Evolutionary conservation across 176 grass and related monocot genomes (phyloP).

Genomic region (Oryza brachyantha): DNA sequence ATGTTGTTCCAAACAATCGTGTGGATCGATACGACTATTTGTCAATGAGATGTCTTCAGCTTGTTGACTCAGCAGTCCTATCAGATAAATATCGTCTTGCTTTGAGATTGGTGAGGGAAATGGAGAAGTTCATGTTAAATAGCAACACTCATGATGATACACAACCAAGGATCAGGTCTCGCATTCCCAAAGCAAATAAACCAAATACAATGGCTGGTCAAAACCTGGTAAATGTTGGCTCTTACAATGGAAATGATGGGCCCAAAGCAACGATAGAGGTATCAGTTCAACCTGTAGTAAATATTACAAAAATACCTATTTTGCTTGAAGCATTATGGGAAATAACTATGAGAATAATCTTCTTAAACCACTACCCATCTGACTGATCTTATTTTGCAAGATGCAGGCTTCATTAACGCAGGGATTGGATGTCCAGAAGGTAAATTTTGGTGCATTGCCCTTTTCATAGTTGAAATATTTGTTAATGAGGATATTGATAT

Average conservation of each 20-base stretch:
- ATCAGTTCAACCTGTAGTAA: constrained; percentile 28
- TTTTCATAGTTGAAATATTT: constrained; percentile 14
- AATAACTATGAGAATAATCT: constrained; percentile 8
- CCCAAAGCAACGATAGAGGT: constrained; percentile 52
- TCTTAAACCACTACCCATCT: constrained; percentile 7
- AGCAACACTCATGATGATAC: constrained; percentile 93
- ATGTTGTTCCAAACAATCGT: constrained; percentile 74
- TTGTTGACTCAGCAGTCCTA: constrained; percentile 80
- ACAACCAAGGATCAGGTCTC: constrained; percentile 83
- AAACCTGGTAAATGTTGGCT: constrained; percentile 44
- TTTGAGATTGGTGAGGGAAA: constrained; percentile 81
- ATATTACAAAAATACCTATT: not conserved
- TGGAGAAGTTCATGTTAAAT: constrained; percentile 86
- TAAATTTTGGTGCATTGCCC: constrained; percentile 28
- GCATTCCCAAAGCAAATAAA: constrained; percentile 70
- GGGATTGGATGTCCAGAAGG: constrained; percentile 52
- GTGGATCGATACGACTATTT: constrained; percentile 93
- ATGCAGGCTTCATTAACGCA: constrained; percentile 45
- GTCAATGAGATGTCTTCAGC: constrained; percentile 91
- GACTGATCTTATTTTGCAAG: constrained; percentile 36
- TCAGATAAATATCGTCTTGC: constrained; percentile 96
- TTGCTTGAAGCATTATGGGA: constrained; percentile 8
- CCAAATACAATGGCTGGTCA: constrained; percentile 41
- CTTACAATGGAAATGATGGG: constrained; percentile 49
- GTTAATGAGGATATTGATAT: constrained; percentile 28